Conservation (phyloP, 768 basidiomycete species). For the Chalciporus pseudorubinellus region DNA sequence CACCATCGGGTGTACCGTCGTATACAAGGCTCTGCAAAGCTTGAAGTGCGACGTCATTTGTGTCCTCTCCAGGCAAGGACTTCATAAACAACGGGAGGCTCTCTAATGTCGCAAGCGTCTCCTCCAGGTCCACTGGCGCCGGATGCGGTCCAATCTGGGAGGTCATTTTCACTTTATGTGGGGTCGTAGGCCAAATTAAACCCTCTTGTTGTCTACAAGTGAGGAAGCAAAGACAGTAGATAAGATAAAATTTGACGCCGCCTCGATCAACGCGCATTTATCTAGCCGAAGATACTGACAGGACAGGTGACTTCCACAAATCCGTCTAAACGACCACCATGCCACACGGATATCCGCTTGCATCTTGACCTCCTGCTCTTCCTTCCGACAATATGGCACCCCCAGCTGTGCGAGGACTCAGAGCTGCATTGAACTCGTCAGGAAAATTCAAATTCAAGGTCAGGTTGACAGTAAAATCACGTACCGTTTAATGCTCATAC, state of each 20-base stretch:
- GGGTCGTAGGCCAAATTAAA: background rate
- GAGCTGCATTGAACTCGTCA: slow-evolving; percentile 58
- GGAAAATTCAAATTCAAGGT: slow-evolving; percentile 65
- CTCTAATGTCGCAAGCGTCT: slow-evolving; percentile 50
- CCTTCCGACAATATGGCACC: slow-evolving; percentile 17
- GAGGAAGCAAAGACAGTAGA: background rate
- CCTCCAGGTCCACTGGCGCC: slow-evolving; percentile 23
- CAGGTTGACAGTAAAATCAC: background rate
- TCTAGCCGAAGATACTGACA: slow-evolving; percentile 11
- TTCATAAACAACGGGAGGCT: slow-evolving; percentile 91
- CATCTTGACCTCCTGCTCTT: background rate
- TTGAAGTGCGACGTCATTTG: slow-evolving; percentile 61
- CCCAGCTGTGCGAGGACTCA: slow-evolving; percentile 48
- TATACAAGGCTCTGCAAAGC: slow-evolving; percentile 84
- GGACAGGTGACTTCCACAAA: background rate
- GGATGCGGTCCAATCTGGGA: slow-evolving; percentile 27
- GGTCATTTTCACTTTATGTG: slow-evolving; percentile 13
- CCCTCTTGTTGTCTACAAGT: background rate
- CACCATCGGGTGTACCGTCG: slow-evolving; percentile 94
- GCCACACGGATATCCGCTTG: background rate
- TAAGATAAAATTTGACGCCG: slow-evolving; percentile 17
- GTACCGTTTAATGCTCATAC: background rate
- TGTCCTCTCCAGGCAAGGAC: slow-evolving; percentile 67
- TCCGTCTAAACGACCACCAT: background rate
- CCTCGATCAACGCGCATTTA: background rate